A percentile compares a stretch with the other conserved stretches of the same genome.
These are phyloP conservation scores for Pseudogymnoascus sp. DNA, from an alignment of 2,329 filamentous ascomycete species.

Conservation along the genomic window DNA sequence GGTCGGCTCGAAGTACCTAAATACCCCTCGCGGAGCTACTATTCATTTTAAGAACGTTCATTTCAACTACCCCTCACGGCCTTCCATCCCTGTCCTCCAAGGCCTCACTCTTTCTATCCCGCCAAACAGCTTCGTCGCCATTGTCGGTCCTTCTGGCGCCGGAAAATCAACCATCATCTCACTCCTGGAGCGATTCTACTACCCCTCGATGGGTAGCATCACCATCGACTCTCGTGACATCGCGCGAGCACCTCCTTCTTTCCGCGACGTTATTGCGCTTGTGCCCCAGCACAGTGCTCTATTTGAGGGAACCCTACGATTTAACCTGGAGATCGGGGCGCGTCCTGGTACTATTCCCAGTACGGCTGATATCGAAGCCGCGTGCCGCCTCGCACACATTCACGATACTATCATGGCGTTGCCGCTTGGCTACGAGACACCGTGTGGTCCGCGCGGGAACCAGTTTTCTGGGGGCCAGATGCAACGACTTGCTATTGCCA, in stretches of 20 bases:
- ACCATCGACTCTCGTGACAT: constrained; percentile 36
- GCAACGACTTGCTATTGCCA: constrained; percentile 70
- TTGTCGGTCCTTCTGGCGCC: constrained; percentile 59
- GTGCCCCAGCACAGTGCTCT: constrained; percentile 50
- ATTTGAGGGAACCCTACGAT: constrained; percentile 47
- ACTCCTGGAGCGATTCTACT: constrained; percentile 45
- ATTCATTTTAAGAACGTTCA: constrained; percentile 51
- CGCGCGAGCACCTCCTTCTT: constrained; percentile 33
- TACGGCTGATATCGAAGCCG: constrained; percentile 55
- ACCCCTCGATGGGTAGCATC: constrained; percentile 30
- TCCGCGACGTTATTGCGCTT: constrained; percentile 44
- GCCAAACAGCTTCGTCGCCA: constrained; percentile 52
- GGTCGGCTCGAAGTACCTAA: constrained; percentile 30
- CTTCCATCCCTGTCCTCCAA: constrained; percentile 49
- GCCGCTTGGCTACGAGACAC: constrained; percentile 59
- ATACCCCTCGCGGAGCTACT: constrained; percentile 18
- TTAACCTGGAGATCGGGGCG: constrained; percentile 49
- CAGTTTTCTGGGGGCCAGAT: constrained; percentile 72
- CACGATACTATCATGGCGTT: constrained; percentile 58
- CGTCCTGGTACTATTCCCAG: constrained; percentile 47
- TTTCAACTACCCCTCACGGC: constrained; percentile 58
- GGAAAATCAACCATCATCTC: constrained; percentile 61
- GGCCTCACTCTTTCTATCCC: constrained; percentile 49
- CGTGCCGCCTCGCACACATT: constrained; percentile 61
- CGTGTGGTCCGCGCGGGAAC: constrained; percentile 64